Base-by-base conservation (phyloP, 2,329 filamentous ascomycete species). In the Aspergillus candidus region DNA sequence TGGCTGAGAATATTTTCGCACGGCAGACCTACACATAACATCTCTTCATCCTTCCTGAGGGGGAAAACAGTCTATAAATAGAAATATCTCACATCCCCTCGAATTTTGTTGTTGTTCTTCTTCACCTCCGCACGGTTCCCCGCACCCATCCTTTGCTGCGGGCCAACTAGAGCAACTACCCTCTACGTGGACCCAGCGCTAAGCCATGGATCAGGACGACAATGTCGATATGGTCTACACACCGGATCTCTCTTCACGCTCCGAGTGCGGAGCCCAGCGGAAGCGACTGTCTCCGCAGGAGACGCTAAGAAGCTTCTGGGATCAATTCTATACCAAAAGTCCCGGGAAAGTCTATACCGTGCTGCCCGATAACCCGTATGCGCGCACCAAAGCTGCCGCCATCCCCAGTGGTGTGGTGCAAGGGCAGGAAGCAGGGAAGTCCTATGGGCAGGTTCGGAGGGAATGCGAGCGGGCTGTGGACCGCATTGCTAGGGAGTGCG, bases 341-440 rank as follows among this genome's bases (percentile, higher is more conserved):
- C 85, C 84, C 0, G 84, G 85, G 12, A 87, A 86, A 70, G 82
- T 84, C 15, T 84, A 81, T 27, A 83, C 79, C 1, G 74, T 88
- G 35, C 75, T 90, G 11, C 86, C 86, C 0, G 77, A 80, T 45
- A 86, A 84, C 52, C 71, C 77, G 5, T 82, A 84, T 58, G 77
- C 79, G 30, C 76, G 80, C 46, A 76, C 75, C 45, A 78, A 79
- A 18, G 76, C 79, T 22, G 75, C 76, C 41, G 72, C 75, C 46
- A 72, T 75, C 27, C 74, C 77, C 2, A 75, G 74, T 39, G 77
- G 76, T 18, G 69, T 73, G 4, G 70, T 77, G 8, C 72, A 72
- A 10, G 74, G 76, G 13, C 73, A 78, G 41, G 78, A 76, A 47
- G 79, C 80, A 0, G 72, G 79, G 35, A 76, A 78, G 14, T 87